Conservation (phyloP, 2,329 filamentous ascomycete species). For the Ploettnerulaceae sp. region DNA sequence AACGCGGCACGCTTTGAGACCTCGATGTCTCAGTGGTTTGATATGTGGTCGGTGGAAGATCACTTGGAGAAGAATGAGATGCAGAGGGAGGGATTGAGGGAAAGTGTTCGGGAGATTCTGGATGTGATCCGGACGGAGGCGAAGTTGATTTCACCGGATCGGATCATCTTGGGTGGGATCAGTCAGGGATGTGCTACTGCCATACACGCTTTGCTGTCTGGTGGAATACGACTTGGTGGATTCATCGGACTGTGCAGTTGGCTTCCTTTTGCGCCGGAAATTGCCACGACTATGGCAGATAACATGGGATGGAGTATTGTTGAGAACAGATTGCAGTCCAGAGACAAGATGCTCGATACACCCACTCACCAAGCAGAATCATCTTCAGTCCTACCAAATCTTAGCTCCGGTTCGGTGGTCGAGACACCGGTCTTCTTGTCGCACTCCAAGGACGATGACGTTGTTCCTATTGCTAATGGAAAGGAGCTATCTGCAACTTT, state of each 20-base stretch:
- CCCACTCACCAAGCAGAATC: slow-evolving; percentile 2
- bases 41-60: slow-evolving; percentile 42
- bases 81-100: slow-evolving; percentile 39
- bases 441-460: slow-evolving; percentile 42
- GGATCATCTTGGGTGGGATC: slow-evolving; percentile 42
- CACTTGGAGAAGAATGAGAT: slow-evolving; percentile 40
- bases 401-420: neutral
- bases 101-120: slow-evolving; percentile 36
- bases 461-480: slow-evolving; percentile 39
- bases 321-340: slow-evolving; percentile 3
- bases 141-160: slow-evolving; percentile 33
- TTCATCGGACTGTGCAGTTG: slow-evolving; percentile 39
- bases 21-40: slow-evolving; percentile 45
- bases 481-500: slow-evolving; percentile 36
- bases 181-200: slow-evolving; percentile 43
- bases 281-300: slow-evolving; percentile 6
- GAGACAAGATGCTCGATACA: neutral
- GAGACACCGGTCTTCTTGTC: slow-evolving; percentile 42
- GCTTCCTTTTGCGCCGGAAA: slow-evolving; percentile 28
- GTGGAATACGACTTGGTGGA: slow-evolving; percentile 28
- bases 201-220: slow-evolving; percentile 37
- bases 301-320: slow-evolving; percentile 4
- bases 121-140: slow-evolving; percentile 37
- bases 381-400: neutral
- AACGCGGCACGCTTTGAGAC: slow-evolving; percentile 29